Conservation (phyloP, 495 filamentous ascomycete genomes). For the Trichoderma reesei region DNA sequence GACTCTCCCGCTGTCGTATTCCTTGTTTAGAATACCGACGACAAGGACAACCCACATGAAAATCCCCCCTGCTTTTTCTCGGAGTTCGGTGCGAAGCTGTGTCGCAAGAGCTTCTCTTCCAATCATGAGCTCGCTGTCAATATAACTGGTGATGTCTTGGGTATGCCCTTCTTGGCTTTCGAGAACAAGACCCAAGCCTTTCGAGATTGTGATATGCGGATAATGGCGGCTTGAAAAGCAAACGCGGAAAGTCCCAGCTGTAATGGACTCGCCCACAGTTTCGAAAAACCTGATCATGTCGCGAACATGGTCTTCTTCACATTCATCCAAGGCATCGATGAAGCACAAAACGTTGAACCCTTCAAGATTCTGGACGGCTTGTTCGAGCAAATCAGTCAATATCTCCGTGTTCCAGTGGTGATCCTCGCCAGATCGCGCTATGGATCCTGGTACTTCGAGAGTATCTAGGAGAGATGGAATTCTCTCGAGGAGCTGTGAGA, state of each 20-base stretch:
- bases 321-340: not conserved
- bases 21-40: slow-evolving; percentile 28
- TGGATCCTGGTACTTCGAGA: slow-evolving; percentile 16
- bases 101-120: slow-evolving; percentile 8
- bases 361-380: slow-evolving; percentile 22
- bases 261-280: slow-evolving; percentile 11
- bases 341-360: not conserved
- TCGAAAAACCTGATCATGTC: slow-evolving; percentile 16
- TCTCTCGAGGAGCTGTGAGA: slow-evolving; percentile 24
- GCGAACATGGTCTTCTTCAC: slow-evolving; percentile 12
- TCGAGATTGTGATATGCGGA: slow-evolving; percentile 18
- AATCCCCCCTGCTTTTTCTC: slow-evolving; percentile 27
- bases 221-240: slow-evolving; percentile 28
- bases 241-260: not conserved
- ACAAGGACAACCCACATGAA: slow-evolving; percentile 35
- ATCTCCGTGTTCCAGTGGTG: not conserved
- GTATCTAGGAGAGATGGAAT: slow-evolving; percentile 19
- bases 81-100: slow-evolving; percentile 17
- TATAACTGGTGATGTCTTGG: slow-evolving; percentile 11
- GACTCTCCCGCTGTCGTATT: slow-evolving; percentile 21
- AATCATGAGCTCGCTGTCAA: slow-evolving; percentile 7
- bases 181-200: slow-evolving; percentile 16
- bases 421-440: not conserved
- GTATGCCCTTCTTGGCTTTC: slow-evolving; percentile 17
- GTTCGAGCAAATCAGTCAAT: slow-evolving; percentile 26